Evolutionary conservation across 352 stramenopile species (phyloP), one percentile per base, ranked within the genome.

Genomic region (Phytophthora sojae): DNA sequence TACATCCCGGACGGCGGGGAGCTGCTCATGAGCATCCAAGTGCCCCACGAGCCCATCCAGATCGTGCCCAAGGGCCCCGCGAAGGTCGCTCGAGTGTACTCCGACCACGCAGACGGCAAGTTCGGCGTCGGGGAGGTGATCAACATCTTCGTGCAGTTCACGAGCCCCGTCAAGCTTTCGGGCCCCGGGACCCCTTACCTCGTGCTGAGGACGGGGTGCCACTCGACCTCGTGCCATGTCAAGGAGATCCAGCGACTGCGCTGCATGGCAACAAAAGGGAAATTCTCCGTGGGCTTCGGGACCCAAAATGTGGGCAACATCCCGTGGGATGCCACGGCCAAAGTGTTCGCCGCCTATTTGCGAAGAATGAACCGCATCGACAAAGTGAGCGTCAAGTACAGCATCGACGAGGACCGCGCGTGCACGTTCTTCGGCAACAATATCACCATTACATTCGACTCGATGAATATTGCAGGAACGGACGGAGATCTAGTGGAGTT

Each of bases 381-480:
- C 65, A 61, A 75, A 25, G 82, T 95, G 12, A 63, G 69, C 1
- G 72, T 95, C 32, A 67, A 79, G 19, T 95, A 91, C 66, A 85
- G 71, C 29, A 89, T 92, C 35, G 72, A 82, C 14, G 87, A 89
- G 26, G 58, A 82, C 64, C 61, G 70, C 0, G 83, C 85, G 39
- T 93, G 87, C 59, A 91, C 85, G n/a, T 95, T 85, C 56, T 88
- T 91, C 47, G 87, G 87, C 26, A 95, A 93, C 66, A 92, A 92
- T 63, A 92, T 93, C 61, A 92, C 82, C 0, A 60, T 95, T 21
- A 91, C 85, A 1, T 95, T 92, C 66, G 85, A 93, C 54, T 90
- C 83, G 4, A 80, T 93, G 60, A 95, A 95, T 64, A 80, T 90
- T 23, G 73, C 75, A 30, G 82, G 83, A 26, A 57, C 54, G 6